phyloP scores from a whole-genome alignment of 1,284 basidiomycete species.

The Trametes pubescens region DNA sequence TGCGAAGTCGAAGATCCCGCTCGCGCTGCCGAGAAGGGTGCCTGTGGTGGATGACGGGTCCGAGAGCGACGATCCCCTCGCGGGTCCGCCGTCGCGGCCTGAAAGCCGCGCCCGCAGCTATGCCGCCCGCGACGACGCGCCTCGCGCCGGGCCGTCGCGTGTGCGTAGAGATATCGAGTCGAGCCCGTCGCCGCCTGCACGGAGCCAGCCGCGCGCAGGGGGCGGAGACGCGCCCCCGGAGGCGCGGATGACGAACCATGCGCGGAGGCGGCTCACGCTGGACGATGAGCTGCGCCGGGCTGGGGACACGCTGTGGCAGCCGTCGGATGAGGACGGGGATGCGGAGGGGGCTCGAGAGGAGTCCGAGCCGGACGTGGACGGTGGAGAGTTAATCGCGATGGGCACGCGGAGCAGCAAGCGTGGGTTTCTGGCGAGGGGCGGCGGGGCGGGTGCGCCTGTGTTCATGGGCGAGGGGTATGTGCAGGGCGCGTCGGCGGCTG shows the following conservation, averaged over 20 bases:
- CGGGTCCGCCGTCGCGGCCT: neutral
- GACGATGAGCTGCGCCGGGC: conserved; percentile 70
- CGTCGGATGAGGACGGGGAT: conserved; percentile 35
- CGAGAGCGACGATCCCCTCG: conserved; percentile 38
- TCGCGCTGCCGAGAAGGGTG: conserved; percentile 24
- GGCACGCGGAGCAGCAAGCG: conserved; percentile 59
- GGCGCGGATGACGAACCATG: conserved; percentile 34
- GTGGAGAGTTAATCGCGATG: conserved; percentile 57
- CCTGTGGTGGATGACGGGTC: conserved; percentile 17
- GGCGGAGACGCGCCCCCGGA: neutral
- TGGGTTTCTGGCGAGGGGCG: conserved; percentile 78
- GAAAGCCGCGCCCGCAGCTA: neutral
- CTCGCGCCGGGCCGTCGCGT: conserved; percentile 8
- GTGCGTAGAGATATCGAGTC: conserved; percentile 12
- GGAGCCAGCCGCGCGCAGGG: conserved; percentile 10
- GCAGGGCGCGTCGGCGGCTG: conserved; percentile 49
- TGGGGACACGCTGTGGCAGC: conserved; percentile 43
- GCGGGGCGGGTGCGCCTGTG: conserved; percentile 71
- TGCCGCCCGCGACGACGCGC: neutral
- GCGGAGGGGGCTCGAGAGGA: conserved; percentile 34
- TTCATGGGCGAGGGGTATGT: conserved; percentile 74
- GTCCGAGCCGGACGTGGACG: conserved; percentile 48
- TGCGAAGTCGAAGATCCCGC: conserved; percentile 16
- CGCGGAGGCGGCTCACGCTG: conserved; percentile 57
- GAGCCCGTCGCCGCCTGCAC: conserved; percentile 16